Conservation (phyloP, 495 filamentous ascomycete species). For the Aspergillus sclerotiicarbonarius region DNA sequence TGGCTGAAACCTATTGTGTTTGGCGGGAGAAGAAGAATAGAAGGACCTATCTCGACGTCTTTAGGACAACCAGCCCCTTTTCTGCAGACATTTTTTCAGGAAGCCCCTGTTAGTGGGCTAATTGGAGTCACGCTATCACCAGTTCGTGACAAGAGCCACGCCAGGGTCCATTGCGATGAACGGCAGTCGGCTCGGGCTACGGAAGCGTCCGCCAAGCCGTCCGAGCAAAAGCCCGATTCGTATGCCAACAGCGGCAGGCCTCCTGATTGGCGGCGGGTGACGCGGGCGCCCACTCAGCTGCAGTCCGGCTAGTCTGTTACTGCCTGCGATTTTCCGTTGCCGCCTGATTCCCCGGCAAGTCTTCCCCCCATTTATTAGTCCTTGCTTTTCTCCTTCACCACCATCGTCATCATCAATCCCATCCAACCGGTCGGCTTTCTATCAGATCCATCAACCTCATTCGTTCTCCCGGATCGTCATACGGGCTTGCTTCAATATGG, state of each 20-base stretch:
- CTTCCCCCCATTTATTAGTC: not conserved
- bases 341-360: not conserved
- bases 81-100: not conserved
- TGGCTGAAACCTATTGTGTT: not conserved
- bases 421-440: constrained; percentile 3
- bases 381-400: not conserved
- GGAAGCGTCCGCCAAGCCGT: not conserved
- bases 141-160: no score
- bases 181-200: not conserved
- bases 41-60: not conserved
- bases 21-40: not conserved
- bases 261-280: not conserved
- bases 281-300: not conserved
- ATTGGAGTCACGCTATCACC: no score
- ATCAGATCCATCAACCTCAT: constrained; percentile 1
- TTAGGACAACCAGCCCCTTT: not conserved
- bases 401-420: not conserved
- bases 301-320: not conserved
- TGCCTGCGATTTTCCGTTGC: not conserved
- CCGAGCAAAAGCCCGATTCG: not conserved
- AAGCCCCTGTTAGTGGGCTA: no score
- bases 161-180: no score
- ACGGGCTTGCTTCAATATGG: constrained; percentile 18
- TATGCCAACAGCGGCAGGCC: not conserved
- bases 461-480: not conserved